Evolutionary conservation across 2,329 filamentous ascomycete genomes (phyloP).

Genomic region (Gremmenia infestans): DNA sequence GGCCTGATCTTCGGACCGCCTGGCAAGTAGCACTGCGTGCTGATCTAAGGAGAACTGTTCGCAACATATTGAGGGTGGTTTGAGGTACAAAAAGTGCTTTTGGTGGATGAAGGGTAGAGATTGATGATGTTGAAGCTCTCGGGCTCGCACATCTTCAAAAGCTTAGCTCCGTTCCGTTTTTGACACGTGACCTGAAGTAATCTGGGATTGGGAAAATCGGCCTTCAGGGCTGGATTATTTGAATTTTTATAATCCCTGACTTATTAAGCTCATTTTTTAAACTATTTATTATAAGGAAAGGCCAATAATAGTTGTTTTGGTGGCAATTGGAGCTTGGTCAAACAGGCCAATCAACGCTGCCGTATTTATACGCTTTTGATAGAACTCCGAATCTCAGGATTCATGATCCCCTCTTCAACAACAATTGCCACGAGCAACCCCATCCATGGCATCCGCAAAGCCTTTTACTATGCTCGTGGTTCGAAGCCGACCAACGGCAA

Average conservation of each 20-base stretch:
- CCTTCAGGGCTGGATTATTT: too few species aligned
- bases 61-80: slow-evolving; percentile 67
- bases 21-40: slow-evolving; percentile 50
- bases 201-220: not conserved
- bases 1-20: slow-evolving; percentile 44
- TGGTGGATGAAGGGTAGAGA: slow-evolving; percentile 10
- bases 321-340: slow-evolving; percentile 17
- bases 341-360: slow-evolving; percentile 21
- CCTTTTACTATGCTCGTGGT: slow-evolving; percentile 33
- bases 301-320: slow-evolving; percentile 3
- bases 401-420: slow-evolving; percentile 18
- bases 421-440: slow-evolving; percentile 28
- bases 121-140: slow-evolving; percentile 13
- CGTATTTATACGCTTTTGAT: slow-evolving; percentile 13
- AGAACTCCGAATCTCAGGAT: slow-evolving; percentile 11
- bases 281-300: not conserved
- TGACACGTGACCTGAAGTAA: slow-evolving; percentile 14
- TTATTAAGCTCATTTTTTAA: not conserved
- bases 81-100: slow-evolving; percentile 10
- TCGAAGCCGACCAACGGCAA: slow-evolving; percentile 28
- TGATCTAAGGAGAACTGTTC: slow-evolving; percentile 77
- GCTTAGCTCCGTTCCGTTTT: not conserved
- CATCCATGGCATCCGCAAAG: slow-evolving; percentile 33
- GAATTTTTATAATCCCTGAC: too few species aligned
- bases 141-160: not conserved